Evolutionary conservation across 176 grass and related monocot genomes (phyloP).

Genomic region (Hordeum vulgare): DNA sequence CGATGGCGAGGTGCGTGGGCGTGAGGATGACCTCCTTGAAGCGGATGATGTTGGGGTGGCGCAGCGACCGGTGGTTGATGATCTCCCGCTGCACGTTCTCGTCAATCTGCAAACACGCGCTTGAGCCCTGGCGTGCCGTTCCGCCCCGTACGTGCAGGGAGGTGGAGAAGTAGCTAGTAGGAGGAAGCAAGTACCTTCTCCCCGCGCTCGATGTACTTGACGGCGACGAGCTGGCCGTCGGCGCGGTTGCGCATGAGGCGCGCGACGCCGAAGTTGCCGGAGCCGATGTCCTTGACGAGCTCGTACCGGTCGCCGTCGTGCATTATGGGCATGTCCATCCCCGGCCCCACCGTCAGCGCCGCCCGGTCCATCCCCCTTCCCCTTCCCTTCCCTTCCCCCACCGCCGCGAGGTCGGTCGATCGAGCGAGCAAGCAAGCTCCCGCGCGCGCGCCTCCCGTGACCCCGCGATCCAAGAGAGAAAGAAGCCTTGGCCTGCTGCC

Average conservation of each 20-base stretch:
- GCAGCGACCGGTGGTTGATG: slow-evolving; percentile 87
- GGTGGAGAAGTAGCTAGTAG: too few relatives aligned
- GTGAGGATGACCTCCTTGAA: slow-evolving; percentile 96
- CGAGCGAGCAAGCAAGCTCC: background rate
- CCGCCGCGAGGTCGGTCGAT: background rate
- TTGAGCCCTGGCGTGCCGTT: background rate
- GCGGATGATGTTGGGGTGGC: slow-evolving; percentile 87
- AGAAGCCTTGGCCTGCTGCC: background rate
- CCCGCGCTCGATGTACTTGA: slow-evolving; percentile 86
- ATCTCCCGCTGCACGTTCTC: slow-evolving; percentile 97
- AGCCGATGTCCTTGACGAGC: slow-evolving; percentile 76
- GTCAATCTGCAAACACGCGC: slow-evolving; percentile 54
- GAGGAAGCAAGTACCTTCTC: slow-evolving; percentile 40
- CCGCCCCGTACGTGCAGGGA: background rate
- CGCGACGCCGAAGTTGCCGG: slow-evolving; percentile 82
- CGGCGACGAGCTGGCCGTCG: slow-evolving; percentile 68
- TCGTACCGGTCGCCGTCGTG: slow-evolving; percentile 92
- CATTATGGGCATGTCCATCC: slow-evolving; percentile 95
- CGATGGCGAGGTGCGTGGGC: slow-evolving; percentile 71
- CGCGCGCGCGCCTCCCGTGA: slow-evolving; percentile 22
- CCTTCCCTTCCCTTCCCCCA: background rate
- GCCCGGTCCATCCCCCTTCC: slow-evolving; percentile 53
- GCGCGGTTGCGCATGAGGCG: slow-evolving; percentile 72
- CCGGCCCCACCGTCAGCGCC: slow-evolving; percentile 67
- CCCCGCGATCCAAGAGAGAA: background rate